Percentiles rank a stretch among this genome's conserved stretches.
phyloP scores from a whole-genome alignment of 805 yeast genomes.

The Candida chilensis region DNA sequence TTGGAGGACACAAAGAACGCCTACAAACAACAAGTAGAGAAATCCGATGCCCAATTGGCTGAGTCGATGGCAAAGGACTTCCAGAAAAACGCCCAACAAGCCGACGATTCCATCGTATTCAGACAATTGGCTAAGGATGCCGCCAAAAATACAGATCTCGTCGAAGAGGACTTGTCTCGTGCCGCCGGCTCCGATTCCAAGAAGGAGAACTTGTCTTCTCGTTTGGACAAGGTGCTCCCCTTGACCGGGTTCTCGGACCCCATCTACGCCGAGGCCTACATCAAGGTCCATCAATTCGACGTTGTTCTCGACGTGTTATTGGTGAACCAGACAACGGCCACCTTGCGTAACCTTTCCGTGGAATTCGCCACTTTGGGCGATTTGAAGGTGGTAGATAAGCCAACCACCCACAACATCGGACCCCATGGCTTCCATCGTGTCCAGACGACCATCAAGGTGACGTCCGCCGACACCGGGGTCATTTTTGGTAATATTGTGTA shows the following conservation, averaged over 20 bases:
- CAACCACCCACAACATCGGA: constrained; percentile 82
- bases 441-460: constrained; percentile 85
- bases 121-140: constrained; percentile 61
- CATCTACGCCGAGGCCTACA: constrained; percentile 94
- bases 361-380: constrained; percentile 97
- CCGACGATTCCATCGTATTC: constrained; percentile 71
- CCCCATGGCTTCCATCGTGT: constrained; percentile 96
- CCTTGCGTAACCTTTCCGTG: constrained; percentile 83
- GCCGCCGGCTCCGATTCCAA: constrained; percentile 35
- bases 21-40: constrained; percentile 58
- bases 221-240: constrained; percentile 81
- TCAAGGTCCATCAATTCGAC: constrained; percentile 94
- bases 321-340: constrained; percentile 89
- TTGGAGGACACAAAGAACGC: constrained; percentile 85
- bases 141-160: constrained; percentile 27
- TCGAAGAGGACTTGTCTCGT: constrained; percentile 47
- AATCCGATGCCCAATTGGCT: constrained; percentile 49
- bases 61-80: constrained; percentile 46
- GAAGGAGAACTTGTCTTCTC: constrained; percentile 59
- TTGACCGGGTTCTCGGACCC: constrained; percentile 98
- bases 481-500: constrained; percentile 95
- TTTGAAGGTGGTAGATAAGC: constrained; percentile 86
- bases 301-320: constrained; percentile 88
- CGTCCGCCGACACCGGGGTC: constrained; percentile 97
- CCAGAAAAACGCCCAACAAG: constrained; percentile 59